Evolutionary conservation across 2,329 filamentous ascomycete species (phyloP), one percentile per base, ranked within the genome.

Genomic region (Penicillium sp.): DNA sequence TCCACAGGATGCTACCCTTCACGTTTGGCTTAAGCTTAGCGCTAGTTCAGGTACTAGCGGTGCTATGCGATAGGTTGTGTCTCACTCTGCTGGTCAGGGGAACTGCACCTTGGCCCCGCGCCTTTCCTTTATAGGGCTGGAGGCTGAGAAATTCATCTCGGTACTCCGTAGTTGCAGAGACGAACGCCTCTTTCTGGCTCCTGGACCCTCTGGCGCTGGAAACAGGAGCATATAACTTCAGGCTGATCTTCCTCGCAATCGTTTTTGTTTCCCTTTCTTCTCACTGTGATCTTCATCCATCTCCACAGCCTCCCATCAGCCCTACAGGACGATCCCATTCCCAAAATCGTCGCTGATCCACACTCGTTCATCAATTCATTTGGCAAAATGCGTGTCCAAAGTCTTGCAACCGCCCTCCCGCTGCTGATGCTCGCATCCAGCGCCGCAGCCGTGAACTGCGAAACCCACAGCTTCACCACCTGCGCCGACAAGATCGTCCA

Each of bases 401-500:
- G 26, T 16, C 21, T 54, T 18, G 14, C 51, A 18, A 48, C 42
- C 11, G 45, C 33, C 24, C 48, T 45, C 36, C 51, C 55, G 3
- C 37, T 55, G 28, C 37, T 58, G 28, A 48, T 55, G 39, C 55
- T 58, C 19, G 55, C 55, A 7, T 43, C 39, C 11, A 51, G 47
- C 39, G 55, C 34, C 47, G 28, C 53, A 18, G 57, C 40, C 23
- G 52, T 33, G 13, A 48, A 51, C 46, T 56, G 54, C 39, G 26
- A 28, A 21, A 45, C 49, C 26, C 36, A 47, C 49, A 58, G 54
- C 48, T 62, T 29, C 40, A 62, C 51, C 28, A 37, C 37, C 48
- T 58, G 52, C 40, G 55, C 48, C 33, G 61, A 61, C 47, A 46
- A 29, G 1, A 63, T 51, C 43, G 48, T 58, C 10, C 58, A 61